A percentile compares a stretch with the other conserved stretches of the same genome.
These are phyloP conservation scores for Acacia acuminata DNA, from an alignment of 306 rosid species.

Conservation along the genomic window DNA sequence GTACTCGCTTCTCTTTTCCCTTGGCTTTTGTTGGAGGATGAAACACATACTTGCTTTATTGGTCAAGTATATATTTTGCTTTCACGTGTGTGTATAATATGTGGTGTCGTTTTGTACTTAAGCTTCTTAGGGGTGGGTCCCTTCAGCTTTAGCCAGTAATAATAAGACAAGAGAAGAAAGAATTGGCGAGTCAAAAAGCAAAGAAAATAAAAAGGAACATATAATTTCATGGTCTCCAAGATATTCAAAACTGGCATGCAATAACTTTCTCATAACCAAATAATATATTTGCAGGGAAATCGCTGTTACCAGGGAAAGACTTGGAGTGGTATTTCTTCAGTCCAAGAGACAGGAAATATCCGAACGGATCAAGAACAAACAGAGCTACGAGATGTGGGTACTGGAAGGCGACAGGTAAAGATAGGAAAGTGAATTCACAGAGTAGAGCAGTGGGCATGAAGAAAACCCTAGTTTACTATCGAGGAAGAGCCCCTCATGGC, in stretches of 20 bases:
- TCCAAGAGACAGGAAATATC: constrained; percentile 87
- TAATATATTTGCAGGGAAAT: constrained; percentile 55
- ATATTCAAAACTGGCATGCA: constrained; percentile 34
- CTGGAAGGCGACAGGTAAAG: constrained; percentile 98
- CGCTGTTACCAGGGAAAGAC: constrained; percentile 90
- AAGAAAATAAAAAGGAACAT: constrained; percentile 29
- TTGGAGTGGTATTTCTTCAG: constrained; percentile 97
- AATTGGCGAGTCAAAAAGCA: constrained; percentile 63
- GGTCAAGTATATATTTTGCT: constrained; percentile 50
- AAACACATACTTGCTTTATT: constrained; percentile 42
- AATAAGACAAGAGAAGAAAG: constrained; percentile 35
- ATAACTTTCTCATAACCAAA: no score
- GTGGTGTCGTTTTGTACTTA: constrained; percentile 5
- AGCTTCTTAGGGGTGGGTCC: background rate
- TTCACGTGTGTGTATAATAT: constrained; percentile 21
- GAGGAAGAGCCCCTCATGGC: constrained; percentile 95
- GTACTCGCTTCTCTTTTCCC: background rate
- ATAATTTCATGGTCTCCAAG: constrained; percentile 34
- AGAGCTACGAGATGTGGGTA: constrained; percentile 91
- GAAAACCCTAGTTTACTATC: constrained; percentile 91
- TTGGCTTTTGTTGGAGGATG: constrained; percentile 35
- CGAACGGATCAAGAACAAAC: constrained; percentile 94
- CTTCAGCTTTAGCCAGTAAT: constrained; percentile 37
- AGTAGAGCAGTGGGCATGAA: constrained; percentile 77
- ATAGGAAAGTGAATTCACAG: constrained; percentile 77